phyloP scores from a whole-genome alignment of 148 eudicot genomes.

The Silene conica region DNA sequence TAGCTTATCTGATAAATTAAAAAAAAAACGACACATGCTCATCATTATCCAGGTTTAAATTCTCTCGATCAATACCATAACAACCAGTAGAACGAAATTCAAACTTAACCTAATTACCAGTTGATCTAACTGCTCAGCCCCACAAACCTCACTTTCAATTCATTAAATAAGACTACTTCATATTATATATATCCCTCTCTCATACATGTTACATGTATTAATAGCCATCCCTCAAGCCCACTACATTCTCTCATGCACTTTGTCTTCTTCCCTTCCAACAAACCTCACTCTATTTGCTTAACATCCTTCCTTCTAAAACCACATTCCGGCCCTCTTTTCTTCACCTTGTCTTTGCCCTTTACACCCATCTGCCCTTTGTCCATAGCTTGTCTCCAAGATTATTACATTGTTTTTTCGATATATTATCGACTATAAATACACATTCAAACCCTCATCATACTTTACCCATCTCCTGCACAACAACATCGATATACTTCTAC shows the following conservation, averaged over 20 bases:
- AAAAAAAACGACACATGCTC: too few species aligned
- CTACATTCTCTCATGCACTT: slow-evolving; percentile 58
- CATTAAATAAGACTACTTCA: too few species aligned
- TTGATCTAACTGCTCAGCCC: too few species aligned
- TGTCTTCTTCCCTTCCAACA: slow-evolving; percentile 69
- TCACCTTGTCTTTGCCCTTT: slow-evolving; percentile 18
- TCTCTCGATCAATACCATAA: too few species aligned
- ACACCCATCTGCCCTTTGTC: slow-evolving; percentile 18
- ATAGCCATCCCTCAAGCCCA: slow-evolving; percentile 24
- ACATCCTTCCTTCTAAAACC: not conserved
- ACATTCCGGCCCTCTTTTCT: slow-evolving; percentile 17
- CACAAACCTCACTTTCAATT: too few species aligned
- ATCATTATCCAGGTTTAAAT: too few species aligned
- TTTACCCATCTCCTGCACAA: slow-evolving; percentile 23
- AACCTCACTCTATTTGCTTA: slow-evolving; percentile 20
- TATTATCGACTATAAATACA: not conserved
- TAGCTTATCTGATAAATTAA: too few species aligned
- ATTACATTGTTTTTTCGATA: not conserved
- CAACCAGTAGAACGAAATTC: too few species aligned
- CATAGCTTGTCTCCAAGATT: slow-evolving; percentile 21
- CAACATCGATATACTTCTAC: not conserved
- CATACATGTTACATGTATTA: slow-evolving; percentile 23
- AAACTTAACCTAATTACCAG: too few species aligned
- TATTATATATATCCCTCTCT: too few species aligned
- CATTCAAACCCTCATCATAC: not conserved